Base-by-base conservation (phyloP, 352 stramenopile genomes). In the Globisporangium yorkense region DNA sequence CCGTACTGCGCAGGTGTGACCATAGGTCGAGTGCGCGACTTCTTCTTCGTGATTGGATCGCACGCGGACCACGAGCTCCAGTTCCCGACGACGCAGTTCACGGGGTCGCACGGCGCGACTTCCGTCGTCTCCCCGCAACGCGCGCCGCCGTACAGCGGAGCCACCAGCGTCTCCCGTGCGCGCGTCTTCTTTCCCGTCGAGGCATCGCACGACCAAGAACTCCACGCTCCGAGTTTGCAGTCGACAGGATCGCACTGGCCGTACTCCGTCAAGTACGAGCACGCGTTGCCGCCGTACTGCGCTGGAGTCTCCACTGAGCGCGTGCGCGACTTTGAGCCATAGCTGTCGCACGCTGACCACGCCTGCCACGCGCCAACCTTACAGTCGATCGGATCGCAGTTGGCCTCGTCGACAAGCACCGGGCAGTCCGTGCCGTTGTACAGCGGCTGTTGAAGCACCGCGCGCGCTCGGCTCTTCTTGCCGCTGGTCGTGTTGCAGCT, bases 51-150 rank as follows among this genome's bases (percentile, higher is more conserved):
- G 2, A 21, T 54, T 0, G 64, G 18, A 49, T 80, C 68, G 55
- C 73, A 84, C 0, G 51, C 37, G n/a, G 61, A 61, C 63, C 71
- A 80, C 0, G 62, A 44, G 2, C 61, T 49, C 56, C 62, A 87
- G 7, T 49, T 13, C 0, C 74, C 67, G 2, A 84, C 57, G 9
- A 71, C 66, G 48, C 80, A 89, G 57, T 83, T 77, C 16, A 84
- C 68, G 0, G 74, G 66, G 15, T 85, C 73, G 35, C 80, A 89
- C 1, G 54, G 49, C 5, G 61, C 63, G 10, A 65, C 65, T 27
- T 75, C 62, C 0, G 35, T 66, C 18, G 68, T 65, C 0, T 66
- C 48, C 0, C 51, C 51, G 57, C 80, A 89, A 3, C 61, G 18
- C 4, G 61, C n/a, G 4, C 71, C 77, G 12, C 70, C 71, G 52